A percentile compares a stretch with the other conserved stretches of the same genome.
Conservation (phyloP, 2,329 filamentous ascomycete species). For the Apiospora rasikravindrae region DNA sequence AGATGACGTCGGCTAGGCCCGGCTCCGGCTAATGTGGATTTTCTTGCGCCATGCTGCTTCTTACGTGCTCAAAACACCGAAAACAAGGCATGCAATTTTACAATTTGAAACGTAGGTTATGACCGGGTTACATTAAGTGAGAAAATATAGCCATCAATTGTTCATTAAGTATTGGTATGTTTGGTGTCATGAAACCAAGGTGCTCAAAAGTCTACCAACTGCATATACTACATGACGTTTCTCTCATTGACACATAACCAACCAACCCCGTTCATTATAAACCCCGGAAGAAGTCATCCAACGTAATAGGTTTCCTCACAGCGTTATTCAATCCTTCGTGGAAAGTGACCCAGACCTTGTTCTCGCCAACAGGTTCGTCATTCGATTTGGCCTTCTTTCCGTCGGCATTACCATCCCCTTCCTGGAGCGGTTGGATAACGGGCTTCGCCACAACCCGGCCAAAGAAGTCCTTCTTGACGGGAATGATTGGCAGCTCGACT, state of each 20-base stretch:
- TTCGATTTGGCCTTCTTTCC: conserved; percentile 31
- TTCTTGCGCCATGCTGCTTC: not conserved
- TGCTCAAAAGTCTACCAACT: not conserved
- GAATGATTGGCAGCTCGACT: conserved; percentile 37
- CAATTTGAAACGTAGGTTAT: not conserved
- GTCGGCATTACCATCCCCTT: conserved; percentile 43
- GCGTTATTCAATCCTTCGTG: conserved; percentile 82
- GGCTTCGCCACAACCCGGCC: conserved; percentile 43
- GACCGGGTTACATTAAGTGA: no score
- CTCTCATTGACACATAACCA: not conserved
- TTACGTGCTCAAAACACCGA: not conserved
- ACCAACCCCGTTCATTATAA: conserved; percentile 41
- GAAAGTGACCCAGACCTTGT: conserved; percentile 74
- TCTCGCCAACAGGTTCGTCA: conserved; percentile 46
- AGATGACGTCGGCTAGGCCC: not conserved
- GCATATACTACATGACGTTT: not conserved
- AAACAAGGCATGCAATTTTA: not conserved
- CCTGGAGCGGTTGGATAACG: conserved; percentile 39
- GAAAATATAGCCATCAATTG: not conserved
- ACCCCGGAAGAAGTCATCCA: conserved; percentile 70
- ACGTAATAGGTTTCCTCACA: conserved; percentile 74
- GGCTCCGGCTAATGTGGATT: conserved; percentile 4
- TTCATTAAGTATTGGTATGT: not conserved
- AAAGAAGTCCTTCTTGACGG: conserved; percentile 48
- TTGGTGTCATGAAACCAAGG: not conserved